Conservation (phyloP, 371 early-diverging fungal species). For the Mucor saturninus region DNA sequence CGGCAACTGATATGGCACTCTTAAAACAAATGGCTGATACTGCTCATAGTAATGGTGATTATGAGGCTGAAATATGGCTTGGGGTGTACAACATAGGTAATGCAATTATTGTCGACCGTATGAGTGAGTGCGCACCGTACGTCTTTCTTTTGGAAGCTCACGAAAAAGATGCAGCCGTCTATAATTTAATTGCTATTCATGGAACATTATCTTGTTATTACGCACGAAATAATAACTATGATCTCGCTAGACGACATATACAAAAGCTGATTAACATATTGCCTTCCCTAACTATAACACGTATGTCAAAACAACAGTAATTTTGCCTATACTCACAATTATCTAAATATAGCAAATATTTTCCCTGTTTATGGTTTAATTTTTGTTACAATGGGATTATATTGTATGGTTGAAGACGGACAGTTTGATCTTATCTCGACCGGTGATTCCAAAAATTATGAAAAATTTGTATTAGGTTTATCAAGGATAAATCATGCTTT, state of each 20-base stretch:
- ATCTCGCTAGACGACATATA: conserved; percentile 34
- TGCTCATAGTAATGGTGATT: conserved; percentile 50
- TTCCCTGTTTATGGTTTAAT: conserved; percentile 49
- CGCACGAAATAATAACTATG: conserved; percentile 34
- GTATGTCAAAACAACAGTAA: conserved; percentile 22
- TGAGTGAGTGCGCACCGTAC: conserved; percentile 43
- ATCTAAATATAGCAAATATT: conserved; percentile 34
- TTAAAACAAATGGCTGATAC: conserved; percentile 55
- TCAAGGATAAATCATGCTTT: conserved; percentile 46
- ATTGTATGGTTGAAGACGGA: conserved; percentile 40
- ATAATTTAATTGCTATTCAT: conserved; percentile 50
- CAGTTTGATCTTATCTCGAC: conserved; percentile 28
- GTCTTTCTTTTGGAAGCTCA: conserved; percentile 44
- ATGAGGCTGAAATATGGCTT: conserved; percentile 51
- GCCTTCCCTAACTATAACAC: conserved; percentile 42
- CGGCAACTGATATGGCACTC: conserved; percentile 46
- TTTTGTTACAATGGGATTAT: conserved; percentile 48
- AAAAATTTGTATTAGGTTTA: conserved; percentile 38
- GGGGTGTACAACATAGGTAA: conserved; percentile 49
- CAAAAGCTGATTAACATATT: conserved; percentile 32
- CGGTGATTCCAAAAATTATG: conserved; percentile 30
- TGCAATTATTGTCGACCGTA: conserved; percentile 39
- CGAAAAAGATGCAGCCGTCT: conserved; percentile 35
- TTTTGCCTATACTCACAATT: too few relatives aligned
- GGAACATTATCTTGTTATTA: conserved; percentile 48